phyloP scores from a whole-genome alignment of 129 eudicot species.

The Mikania micrantha region DNA sequence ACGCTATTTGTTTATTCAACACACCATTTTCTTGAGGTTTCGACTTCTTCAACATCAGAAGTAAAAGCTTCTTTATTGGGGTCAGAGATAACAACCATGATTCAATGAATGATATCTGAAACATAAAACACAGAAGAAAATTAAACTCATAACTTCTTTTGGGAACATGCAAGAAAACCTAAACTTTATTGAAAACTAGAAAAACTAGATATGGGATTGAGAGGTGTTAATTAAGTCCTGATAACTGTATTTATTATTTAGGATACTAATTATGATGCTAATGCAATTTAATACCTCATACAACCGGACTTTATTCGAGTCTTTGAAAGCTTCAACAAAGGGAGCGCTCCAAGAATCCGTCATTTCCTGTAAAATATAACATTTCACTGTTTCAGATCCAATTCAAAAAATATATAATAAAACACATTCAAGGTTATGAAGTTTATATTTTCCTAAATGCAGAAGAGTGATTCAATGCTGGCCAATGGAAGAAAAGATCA shows the following conservation, averaged over 20 bases:
- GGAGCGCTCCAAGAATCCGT: conserved; percentile 81
- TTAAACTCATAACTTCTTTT: not conserved
- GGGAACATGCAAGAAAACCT: not conserved
- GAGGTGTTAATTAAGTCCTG: not conserved
- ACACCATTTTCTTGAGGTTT: conserved; percentile 39
- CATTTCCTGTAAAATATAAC: conserved; percentile 48
- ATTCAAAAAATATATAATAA: not conserved
- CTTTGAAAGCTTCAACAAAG: conserved; percentile 47
- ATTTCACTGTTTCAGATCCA: conserved; percentile 7
- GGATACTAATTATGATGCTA: not conserved
- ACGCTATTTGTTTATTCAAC: conserved; percentile 59
- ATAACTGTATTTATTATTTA: not conserved
- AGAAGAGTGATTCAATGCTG: not conserved
- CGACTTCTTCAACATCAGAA: conserved; percentile 71
- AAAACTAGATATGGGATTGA: not conserved
- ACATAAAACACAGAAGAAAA: not conserved
- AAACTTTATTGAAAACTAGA: not conserved
- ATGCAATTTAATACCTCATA: conserved; percentile 54
- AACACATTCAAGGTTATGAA: not conserved
- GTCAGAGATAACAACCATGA: conserved; percentile 66
- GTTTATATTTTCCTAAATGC: not conserved
- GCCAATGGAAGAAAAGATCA: not conserved
- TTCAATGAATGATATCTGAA: conserved; percentile 79
- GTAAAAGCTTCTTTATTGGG: conserved; percentile 61
- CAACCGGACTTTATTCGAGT: conserved; percentile 54